These are phyloP conservation scores for Trypanosoma grayi DNA, from an alignment of 208 protist species.

Conservation along the genomic window DNA sequence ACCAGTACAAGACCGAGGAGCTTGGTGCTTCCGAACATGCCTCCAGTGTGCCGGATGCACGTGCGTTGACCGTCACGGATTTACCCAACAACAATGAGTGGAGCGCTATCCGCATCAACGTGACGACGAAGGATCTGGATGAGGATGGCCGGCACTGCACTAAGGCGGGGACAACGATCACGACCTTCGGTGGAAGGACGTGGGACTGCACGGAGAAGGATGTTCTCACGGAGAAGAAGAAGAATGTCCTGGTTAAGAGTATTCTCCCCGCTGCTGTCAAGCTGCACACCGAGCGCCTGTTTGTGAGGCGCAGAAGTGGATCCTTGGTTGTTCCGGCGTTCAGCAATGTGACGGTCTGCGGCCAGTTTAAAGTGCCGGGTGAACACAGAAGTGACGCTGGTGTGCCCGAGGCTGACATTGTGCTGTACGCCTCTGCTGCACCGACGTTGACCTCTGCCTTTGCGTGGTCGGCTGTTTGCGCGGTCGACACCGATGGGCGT, in stretches of 20 bases:
- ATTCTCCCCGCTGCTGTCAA: constrained; percentile 40
- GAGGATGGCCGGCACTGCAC: constrained; percentile 37
- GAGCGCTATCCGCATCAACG: constrained; percentile 38
- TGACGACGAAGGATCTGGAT: constrained; percentile 34
- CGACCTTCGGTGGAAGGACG: constrained; percentile 18
- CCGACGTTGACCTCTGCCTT: too few species aligned
- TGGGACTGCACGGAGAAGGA: constrained; percentile 22
- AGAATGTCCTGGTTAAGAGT: constrained; percentile 15
- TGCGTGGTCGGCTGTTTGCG: constrained; percentile 62
- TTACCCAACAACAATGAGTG: constrained; percentile 14
- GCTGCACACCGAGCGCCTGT: constrained; percentile 49
- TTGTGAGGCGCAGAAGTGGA: constrained; percentile 28
- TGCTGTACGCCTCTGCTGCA: constrained; percentile 58
- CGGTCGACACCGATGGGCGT: constrained; percentile 8
- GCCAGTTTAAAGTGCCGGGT: constrained; percentile 38
- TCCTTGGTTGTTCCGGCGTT: constrained; percentile 22
- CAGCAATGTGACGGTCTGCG: constrained; percentile 12
- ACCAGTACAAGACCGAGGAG: too few species aligned
- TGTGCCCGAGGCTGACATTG: constrained; percentile 41
- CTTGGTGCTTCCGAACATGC: too few species aligned
- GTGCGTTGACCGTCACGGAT: too few species aligned
- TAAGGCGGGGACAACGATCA: neutral
- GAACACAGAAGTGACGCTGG: constrained; percentile 38
- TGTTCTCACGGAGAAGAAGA: constrained; percentile 39
- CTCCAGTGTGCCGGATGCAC: too few species aligned